phyloP scores from a whole-genome alignment of 108 stramenopile genomes.

The Skeletonema potamos region DNA sequence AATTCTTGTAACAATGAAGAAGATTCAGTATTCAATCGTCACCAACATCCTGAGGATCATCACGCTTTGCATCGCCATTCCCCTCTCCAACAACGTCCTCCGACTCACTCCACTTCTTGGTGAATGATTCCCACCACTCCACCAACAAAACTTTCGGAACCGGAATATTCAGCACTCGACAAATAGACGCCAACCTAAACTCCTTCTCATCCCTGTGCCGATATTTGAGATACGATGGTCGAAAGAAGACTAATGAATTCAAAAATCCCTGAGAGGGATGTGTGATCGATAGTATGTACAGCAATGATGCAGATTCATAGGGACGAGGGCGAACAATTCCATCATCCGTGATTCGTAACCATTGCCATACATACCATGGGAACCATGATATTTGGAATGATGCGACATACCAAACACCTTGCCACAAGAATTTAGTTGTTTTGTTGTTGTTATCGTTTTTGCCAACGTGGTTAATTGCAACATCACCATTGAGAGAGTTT shows the following conservation, averaged over 20 bases:
- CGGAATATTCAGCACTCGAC: conserved; percentile 4
- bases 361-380: conserved; percentile 39
- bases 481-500: neutral
- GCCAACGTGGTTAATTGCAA: neutral
- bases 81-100: neutral
- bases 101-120: neutral
- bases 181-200: conserved; percentile 12
- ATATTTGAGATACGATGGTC: conserved; percentile 16
- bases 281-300: conserved; percentile 8
- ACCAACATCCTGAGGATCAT: neutral
- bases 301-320: neutral
- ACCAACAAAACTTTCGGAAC: conserved; percentile 1
- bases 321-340: neutral
- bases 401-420: conserved; percentile 38
- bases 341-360: neutral
- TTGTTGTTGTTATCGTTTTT: neutral
- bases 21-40: neutral
- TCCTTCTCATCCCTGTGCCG: conserved; percentile 8
- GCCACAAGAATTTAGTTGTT: conserved; percentile 11
- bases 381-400: conserved; percentile 27
- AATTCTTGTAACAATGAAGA: too few relatives aligned
- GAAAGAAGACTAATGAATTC: conserved; percentile 22
- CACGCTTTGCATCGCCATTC: neutral
- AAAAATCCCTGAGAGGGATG: conserved; percentile 18
- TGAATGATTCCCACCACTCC: conserved; percentile 11